phyloP scores from a whole-genome alignment of 768 basidiomycete genomes.

The Lactarius hatsudake region DNA sequence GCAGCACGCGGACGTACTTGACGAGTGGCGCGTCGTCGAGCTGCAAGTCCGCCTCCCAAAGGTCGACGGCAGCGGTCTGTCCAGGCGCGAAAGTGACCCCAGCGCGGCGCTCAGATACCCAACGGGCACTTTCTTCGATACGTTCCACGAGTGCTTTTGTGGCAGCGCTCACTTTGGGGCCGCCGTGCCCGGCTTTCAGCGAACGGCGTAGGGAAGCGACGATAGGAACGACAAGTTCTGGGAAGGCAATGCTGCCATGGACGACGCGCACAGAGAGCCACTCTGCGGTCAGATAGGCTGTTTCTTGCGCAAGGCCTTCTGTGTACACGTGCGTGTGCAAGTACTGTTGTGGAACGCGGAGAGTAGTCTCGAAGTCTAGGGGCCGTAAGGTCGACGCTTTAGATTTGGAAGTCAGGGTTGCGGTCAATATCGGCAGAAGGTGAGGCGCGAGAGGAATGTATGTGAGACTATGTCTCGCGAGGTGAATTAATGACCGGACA shows the following conservation, averaged over 20 bases:
- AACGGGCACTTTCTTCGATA: conserved; percentile 77
- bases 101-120: conserved; percentile 71
- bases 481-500: conserved; percentile 80
- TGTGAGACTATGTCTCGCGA: conserved; percentile 77
- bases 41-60: conserved; percentile 65
- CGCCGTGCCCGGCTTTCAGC: conserved; percentile 57
- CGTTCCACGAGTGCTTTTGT: conserved; percentile 84
- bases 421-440: conserved; percentile 81
- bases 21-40: conserved; percentile 73
- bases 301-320: conserved; percentile 82
- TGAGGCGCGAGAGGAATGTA: conserved; percentile 88
- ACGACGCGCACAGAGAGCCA: conserved; percentile 71
- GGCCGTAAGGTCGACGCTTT: conserved; percentile 86
- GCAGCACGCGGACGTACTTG: conserved; percentile 76
- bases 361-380: conserved; percentile 82
- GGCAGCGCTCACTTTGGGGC: conserved; percentile 54
- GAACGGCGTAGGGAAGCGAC: conserved; percentile 67
- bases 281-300: conserved; percentile 72
- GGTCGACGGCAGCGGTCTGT: conserved; percentile 61
- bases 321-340: conserved; percentile 81
- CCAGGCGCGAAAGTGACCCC: conserved; percentile 74
- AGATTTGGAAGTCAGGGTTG: conserved; percentile 66
- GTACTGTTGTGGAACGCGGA: conserved; percentile 87
- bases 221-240: conserved; percentile 84
- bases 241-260: conserved; percentile 88